Conservation (phyloP, 768 basidiomycete species). For the Paxillus involutus region DNA sequence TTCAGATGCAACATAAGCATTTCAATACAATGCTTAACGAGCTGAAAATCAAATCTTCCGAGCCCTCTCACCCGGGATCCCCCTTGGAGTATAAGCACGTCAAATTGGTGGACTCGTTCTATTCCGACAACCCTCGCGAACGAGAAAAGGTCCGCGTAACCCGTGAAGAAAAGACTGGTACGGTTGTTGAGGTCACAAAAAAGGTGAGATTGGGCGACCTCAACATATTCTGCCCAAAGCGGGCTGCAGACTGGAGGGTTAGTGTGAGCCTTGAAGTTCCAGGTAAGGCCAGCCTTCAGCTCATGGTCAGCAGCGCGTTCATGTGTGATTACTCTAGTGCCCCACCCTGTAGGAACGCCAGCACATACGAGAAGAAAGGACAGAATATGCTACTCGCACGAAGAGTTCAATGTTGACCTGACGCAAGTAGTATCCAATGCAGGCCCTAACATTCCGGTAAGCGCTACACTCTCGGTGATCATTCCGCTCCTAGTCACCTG, state of each 20-base stretch:
- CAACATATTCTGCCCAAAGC: conserved; percentile 83
- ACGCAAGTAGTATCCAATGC: conserved; percentile 79
- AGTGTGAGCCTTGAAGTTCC: conserved; percentile 92
- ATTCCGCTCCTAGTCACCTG: conserved; percentile 2
- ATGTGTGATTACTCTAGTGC: conserved; percentile 40
- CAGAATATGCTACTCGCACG: conserved; percentile 89
- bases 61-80: conserved; percentile 51
- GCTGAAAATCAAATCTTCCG: conserved; percentile 57
- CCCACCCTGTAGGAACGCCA: conserved; percentile 63
- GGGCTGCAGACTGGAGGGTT: conserved; percentile 86
- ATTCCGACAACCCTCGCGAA: conserved; percentile 36
- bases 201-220: conserved; percentile 87
- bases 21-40: conserved; percentile 87
- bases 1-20: conserved; percentile 81
- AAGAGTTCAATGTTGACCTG: conserved; percentile 90
- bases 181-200: conserved; percentile 63
- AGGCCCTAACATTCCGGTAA: conserved; percentile 49
- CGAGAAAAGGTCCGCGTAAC: conserved; percentile 79
- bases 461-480: conserved; percentile 18
- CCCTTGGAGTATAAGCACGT: conserved; percentile 77
- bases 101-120: conserved; percentile 79
- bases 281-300: conserved; percentile 45
- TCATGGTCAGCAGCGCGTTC: background rate
- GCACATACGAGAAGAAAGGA: conserved; percentile 77
- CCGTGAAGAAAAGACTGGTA: conserved; percentile 69